Evolutionary conservation across 73 alveolate genomes (phyloP), one percentile per base, ranked within the genome.

Genomic region (Loxodes magnus): DNA sequence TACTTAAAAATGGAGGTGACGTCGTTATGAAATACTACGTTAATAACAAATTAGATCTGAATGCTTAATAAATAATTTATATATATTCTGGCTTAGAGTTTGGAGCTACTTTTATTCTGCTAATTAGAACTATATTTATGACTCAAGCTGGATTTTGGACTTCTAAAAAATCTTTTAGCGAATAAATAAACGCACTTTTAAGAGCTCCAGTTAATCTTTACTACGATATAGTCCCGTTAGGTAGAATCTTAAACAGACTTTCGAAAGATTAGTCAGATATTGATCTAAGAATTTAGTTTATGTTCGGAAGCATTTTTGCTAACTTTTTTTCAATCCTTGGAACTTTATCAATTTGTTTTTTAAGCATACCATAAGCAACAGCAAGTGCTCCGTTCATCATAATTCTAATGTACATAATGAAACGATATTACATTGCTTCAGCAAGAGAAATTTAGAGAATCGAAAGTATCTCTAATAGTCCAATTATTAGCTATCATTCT

Each of bases 181-280:
- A 74, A 20, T 77, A 88, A 81, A 62, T 93, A 9, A 54, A 42
- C 12, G 77, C 59, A 44, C 57, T 93, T 34, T 42, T 93, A 12
- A 65, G 67, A 16, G 96, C 97, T 17, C 96, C 98, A 6, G 59
- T 82, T 22, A 80, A 83, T 39, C 35, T 56, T 56, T 92, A 63
- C 77, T 91, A 71, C 72, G 96, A 92, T 59, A 75, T 69, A 3
- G 76, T 89, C 21, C 96, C 96, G 5, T 56, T 77, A 14, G 97
- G 97, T 7, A 71, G 87, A 58, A 71, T 92, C 17, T 46, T 87
- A 51, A 87, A 88, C 57, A 71, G 90, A 49, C 70, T 92, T 33
- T 69, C 95, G 4, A 77, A 82, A 43, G 97, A 88, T 55, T 60
- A 71, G 35, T 64, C 48, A 2, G 44, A 43, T 16, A 55, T 65